Evolutionary conservation across 768 basidiomycete genomes (phyloP), one percentile per base, ranked within the genome.

Genomic region (Rhizopogon sp.): DNA sequence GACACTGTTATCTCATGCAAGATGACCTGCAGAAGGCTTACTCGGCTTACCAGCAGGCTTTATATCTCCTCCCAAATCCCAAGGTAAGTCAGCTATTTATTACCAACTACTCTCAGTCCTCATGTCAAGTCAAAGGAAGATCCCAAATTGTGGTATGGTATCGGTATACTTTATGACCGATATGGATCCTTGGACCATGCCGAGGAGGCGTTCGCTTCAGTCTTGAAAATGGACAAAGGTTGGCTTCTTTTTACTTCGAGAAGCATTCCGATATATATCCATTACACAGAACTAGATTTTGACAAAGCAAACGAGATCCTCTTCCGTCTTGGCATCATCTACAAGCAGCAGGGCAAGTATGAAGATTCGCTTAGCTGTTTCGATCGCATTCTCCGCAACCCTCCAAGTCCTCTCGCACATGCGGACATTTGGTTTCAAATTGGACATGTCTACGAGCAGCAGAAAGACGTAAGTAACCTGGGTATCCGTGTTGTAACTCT

Each of bases 361-460:
- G 75, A 83, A 2, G 90, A 93, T 11, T 90, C 87, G 10, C 79
- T 99, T 3, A 81, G 82, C 52, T 98, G 97, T 74, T 98, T 98
- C 76, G 91, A 95, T 66, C 91, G 91, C 66, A 98, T 99, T 59
- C 85, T 98, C 52, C 89, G 90, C 58, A 95, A 91, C 65, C 97
- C 97, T 3, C 97, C 96, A 35, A 88, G 85, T 59, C 97, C 97
- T 2, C 85, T 99, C 33, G 96, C 95, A 14, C 90, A 95, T 62
- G 90, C 93, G 54, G 97, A 99, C 62, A 98, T 99, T 60, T 98
- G 95, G 94, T 98, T 98, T 83, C 97, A 99, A 74, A 97, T 99
- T 57, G 97, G 97, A 2, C 97, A 98, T 66, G 96, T 98, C 17
- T 93, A 91, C 64, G 97, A 98, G 71, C 95, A 97, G 67, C 92